phyloP scores from a whole-genome alignment of 1,139 yeast genomes.

The Suhomyces guaymorum region DNA sequence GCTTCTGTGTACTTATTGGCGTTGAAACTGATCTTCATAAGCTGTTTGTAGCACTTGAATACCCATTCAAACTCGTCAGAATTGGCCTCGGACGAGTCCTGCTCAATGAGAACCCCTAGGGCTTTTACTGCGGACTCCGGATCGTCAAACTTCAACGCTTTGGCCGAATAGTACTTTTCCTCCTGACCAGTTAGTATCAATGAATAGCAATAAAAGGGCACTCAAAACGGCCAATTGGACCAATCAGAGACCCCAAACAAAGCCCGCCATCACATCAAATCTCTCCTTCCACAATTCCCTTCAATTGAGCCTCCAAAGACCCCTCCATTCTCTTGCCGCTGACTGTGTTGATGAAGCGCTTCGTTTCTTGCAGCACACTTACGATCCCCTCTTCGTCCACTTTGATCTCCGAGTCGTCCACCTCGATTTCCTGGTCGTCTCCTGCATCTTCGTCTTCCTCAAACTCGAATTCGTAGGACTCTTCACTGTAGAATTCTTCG shows the following conservation, averaged over 20 bases:
- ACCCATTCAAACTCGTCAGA: constrained; percentile 38
- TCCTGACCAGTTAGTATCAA: constrained; percentile 40
- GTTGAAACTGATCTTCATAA: constrained; percentile 53
- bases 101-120: constrained; percentile 14
- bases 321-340: too few relatives aligned
- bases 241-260: too few relatives aligned
- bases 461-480: constrained; percentile 66
- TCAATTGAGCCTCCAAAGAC: too few relatives aligned
- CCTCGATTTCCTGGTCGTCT: constrained; percentile 17
- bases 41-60: constrained; percentile 67
- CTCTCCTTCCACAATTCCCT: neutral
- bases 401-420: constrained; percentile 24
- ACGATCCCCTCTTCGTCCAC: constrained; percentile 18
- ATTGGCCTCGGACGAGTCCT: constrained; percentile 5
- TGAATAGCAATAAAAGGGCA: too few relatives aligned
- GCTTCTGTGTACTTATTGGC: constrained; percentile 37
- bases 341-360: too few relatives aligned
- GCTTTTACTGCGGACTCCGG: constrained; percentile 19
- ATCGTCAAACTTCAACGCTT: constrained; percentile 63
- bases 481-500: constrained; percentile 59
- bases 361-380: too few relatives aligned
- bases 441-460: constrained; percentile 49
- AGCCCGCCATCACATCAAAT: too few relatives aligned
- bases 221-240: too few relatives aligned
- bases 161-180: constrained; percentile 61